Evolutionary conservation across 2,329 filamentous ascomycete genomes (phyloP).

Genomic region (Penicillium sp.): DNA sequence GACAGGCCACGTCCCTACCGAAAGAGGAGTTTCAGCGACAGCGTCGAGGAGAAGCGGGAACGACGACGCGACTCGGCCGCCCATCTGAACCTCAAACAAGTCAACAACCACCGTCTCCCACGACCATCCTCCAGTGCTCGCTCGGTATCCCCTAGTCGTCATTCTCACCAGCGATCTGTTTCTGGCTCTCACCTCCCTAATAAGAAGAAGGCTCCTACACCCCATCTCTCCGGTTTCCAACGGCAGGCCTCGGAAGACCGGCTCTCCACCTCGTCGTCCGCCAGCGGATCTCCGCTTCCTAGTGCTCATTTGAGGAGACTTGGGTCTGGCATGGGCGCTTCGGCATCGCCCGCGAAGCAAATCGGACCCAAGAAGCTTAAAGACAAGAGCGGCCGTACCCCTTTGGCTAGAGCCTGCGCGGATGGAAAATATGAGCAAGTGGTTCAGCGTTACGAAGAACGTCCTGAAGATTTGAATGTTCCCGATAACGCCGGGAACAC

Average conservation of each 20-base stretch:
- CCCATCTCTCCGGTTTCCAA: slow-evolving; percentile 40
- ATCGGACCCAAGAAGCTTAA: slow-evolving; percentile 74
- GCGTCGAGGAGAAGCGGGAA: slow-evolving; percentile 30
- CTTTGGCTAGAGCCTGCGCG: slow-evolving; percentile 84
- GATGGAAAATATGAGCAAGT: slow-evolving; percentile 78
- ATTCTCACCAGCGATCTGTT: slow-evolving; percentile 36
- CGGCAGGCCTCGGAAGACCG: slow-evolving; percentile 48
- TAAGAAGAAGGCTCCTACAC: slow-evolving; percentile 42
- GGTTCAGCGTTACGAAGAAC: slow-evolving; percentile 70
- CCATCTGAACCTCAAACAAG: slow-evolving; percentile 26
- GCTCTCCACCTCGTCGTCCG: slow-evolving; percentile 45
- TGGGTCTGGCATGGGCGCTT: slow-evolving; percentile 40
- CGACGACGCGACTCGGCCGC: slow-evolving; percentile 25
- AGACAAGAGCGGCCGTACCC: slow-evolving; percentile 88
- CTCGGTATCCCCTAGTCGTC: slow-evolving; percentile 37
- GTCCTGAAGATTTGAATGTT: slow-evolving; percentile 83
- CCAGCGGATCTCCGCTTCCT: slow-evolving; percentile 44
- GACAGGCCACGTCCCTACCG: slow-evolving; percentile 27
- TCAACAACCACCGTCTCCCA: slow-evolving; percentile 27
- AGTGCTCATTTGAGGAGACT: slow-evolving; percentile 42
- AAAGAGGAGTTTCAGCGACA: slow-evolving; percentile 41
- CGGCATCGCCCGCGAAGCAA: slow-evolving; percentile 67
- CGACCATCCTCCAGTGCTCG: slow-evolving; percentile 33
- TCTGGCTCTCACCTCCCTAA: slow-evolving; percentile 34
- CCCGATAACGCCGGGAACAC: slow-evolving; percentile 96